Evolutionary conservation across 441 rosid genomes (phyloP).

Genomic region (Dalechampia spathulata): DNA sequence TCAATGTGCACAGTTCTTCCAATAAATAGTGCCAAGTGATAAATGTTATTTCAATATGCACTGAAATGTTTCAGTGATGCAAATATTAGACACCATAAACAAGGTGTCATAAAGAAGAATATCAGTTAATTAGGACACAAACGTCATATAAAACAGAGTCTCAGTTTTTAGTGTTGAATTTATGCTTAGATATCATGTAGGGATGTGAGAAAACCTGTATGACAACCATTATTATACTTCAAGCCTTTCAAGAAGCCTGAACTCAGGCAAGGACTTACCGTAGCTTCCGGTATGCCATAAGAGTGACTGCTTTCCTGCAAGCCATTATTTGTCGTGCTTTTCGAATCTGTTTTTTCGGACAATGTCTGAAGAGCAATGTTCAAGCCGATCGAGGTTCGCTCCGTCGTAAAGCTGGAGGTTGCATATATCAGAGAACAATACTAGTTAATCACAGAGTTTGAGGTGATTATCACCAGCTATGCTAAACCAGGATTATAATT

Average conservation of each 20-base stretch:
- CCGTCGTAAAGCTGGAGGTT: slow-evolving; percentile 60
- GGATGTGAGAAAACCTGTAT: slow-evolving; percentile 48
- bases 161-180: neutral
- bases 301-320: slow-evolving; percentile 22
- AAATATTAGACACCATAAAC: too few relatives aligned
- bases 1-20: too few relatives aligned
- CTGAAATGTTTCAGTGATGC: neutral
- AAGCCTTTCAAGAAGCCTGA: slow-evolving; percentile 62
- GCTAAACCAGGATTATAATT: too few relatives aligned
- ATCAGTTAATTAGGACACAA: neutral
- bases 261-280: slow-evolving; percentile 37
- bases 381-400: slow-evolving; percentile 57
- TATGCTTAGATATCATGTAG: slow-evolving; percentile 28
- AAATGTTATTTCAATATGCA: too few relatives aligned
- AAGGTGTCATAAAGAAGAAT: slow-evolving; percentile 37
- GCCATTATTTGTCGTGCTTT: slow-evolving; percentile 23
- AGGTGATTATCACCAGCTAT: too few relatives aligned
- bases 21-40: too few relatives aligned
- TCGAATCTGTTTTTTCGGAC: slow-evolving; percentile 26
- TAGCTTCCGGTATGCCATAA: slow-evolving; percentile 43
- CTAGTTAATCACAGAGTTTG: neutral
- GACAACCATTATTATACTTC: slow-evolving; percentile 50
- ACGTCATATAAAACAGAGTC: too few relatives aligned
- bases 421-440: slow-evolving; percentile 2
- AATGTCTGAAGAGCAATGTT: slow-evolving; percentile 51